Base-by-base conservation (phyloP, 495 filamentous ascomycete genomes). In the Physcia stellaris region DNA sequence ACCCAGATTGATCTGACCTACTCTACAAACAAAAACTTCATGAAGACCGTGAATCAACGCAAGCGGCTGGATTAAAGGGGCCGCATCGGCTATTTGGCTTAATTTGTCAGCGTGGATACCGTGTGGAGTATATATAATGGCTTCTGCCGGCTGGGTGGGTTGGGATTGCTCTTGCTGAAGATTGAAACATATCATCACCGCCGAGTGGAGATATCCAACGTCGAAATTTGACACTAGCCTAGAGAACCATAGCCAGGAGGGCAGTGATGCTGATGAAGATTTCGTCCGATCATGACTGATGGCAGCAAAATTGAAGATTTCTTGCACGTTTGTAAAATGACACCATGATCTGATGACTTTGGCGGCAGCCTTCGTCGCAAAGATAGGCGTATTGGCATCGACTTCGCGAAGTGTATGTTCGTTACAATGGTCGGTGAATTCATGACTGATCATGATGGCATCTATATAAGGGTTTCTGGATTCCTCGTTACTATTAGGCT, bases 381-480 rank as follows among this genome's bases (percentile, higher is more conserved):
- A 61, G 2, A 71, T 54, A 0, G 70, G 70, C 5, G 66, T 60
- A 26, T 55, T 41, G 5, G 50, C 32, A n/a, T 61, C 41, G 10
- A 74, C 46, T 36, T 71, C 59, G 31, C 63, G 47, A 7, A 75
- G 57, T 19, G 70, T 75, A 6, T 59, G 51, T 39, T 62, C 53
- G 41, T 75, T 70, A 47, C 67, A 73, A 51, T 75, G 71, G 49
- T 75, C 69, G 6, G 69, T 72, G 37, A 74, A 75, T 48, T 77
- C 70, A 46, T 74, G 68, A 20, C 51, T 60, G 22, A 73, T 56
- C 29, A 58, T 51, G 1, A 73, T 64, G 6, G 49, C 56, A 47
- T 75, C 70, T 26, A 74, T 61, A 22, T 47, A 51, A 28, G 7
- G 26, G 7, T 28, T 28, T 28, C 26, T 28, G 13, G 26, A 28